These are phyloP conservation scores for Aureobasidium leucospermi DNA, from an alignment of 2,329 filamentous ascomycete species.

Conservation along the genomic window DNA sequence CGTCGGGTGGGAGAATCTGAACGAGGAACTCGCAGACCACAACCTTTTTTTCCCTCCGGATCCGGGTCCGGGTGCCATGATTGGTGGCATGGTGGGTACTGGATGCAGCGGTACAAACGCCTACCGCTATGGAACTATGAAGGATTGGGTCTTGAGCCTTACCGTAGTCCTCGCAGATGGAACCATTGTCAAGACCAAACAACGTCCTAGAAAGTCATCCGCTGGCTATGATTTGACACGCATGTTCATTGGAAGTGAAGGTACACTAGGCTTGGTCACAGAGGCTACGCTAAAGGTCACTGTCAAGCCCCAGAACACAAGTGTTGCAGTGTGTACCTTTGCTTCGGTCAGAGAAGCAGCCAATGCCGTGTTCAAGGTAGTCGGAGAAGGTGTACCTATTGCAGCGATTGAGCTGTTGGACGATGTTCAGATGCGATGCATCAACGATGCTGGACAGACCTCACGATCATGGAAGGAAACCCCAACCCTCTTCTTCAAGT, in stretches of 20 bases:
- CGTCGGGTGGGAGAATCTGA: slow-evolving; percentile 79
- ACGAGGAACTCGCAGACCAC: slow-evolving; percentile 63
- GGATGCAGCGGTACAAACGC: slow-evolving; percentile 78
- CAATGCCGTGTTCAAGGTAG: slow-evolving; percentile 71
- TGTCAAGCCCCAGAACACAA: slow-evolving; percentile 69
- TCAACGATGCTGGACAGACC: slow-evolving; percentile 60
- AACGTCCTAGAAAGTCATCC: slow-evolving; percentile 80
- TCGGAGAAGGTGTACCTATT: slow-evolving; percentile 72
- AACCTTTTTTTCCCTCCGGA: slow-evolving; percentile 89
- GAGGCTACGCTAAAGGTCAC: slow-evolving; percentile 86
- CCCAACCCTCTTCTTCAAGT: slow-evolving; percentile 71
- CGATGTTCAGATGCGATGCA: slow-evolving; percentile 76
- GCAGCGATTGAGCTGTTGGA: slow-evolving; percentile 91
- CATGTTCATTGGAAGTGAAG: slow-evolving; percentile 85
- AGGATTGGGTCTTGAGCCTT: slow-evolving; percentile 81
- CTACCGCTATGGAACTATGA: slow-evolving; percentile 90
- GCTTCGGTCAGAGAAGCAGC: slow-evolving; percentile 62
- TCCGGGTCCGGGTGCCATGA: slow-evolving; percentile 84
- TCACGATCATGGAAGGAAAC: slow-evolving; percentile 60
- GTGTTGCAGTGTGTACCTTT: slow-evolving; percentile 68
- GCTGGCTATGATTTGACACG: slow-evolving; percentile 88
- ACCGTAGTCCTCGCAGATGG: slow-evolving; percentile 88
- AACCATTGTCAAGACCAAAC: slow-evolving; percentile 80
- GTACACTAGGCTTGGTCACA: slow-evolving; percentile 83
- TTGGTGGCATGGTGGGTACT: slow-evolving; percentile 80